Evolutionary conservation across 1,139 yeast species (phyloP), one percentile per base, ranked within the genome.

Genomic region (Suhomyces wounanorum): DNA sequence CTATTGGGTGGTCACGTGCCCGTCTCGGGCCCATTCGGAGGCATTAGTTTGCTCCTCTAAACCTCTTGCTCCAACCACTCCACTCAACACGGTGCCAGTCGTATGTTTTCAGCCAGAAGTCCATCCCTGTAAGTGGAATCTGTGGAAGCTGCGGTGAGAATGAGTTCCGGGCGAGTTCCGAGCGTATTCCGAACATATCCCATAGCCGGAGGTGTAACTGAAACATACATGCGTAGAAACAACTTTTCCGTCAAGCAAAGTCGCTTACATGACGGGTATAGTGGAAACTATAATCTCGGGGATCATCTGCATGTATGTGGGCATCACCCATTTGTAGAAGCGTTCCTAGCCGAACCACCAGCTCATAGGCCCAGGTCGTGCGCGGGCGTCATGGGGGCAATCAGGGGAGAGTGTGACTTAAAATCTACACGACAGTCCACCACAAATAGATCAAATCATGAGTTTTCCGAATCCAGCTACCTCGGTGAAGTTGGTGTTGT

Each of bases 401-500:
- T 42, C 38, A 44, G 33, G 48, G 48, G 48, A 44, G 44, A 37
- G 28, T 47, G 45, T 44, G 45, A 50, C 50, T 28, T 44, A 30
- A 35, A 40, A 30, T 23, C 30, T 16, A 33, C 18, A 16, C 31
- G 26, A 40, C 35, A 40, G 41, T 45, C 23, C 45, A 47, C 35
- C 31, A 41, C 30, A 37, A 21, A 25, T 31, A 28, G 21, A 45
- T 3, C 17, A 14, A n/a, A 40, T 28, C 21, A 68, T 70, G 73
- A 68, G 72, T 56, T 67, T 65, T 51, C 70, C 73, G 26, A 76
- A 62, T 68, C 82, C 68, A 70, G 68, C 89, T 48, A 87, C 91
- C 40, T 83, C 96, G 11, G 96, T 92, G 50, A 92, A 92, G 69
- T 79, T 92, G 52, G 98, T 92, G 21, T 81, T 92, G 44, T 77